Conservation (phyloP, 2,329 filamentous ascomycete genomes). For the Leptographium lundbergii region DNA sequence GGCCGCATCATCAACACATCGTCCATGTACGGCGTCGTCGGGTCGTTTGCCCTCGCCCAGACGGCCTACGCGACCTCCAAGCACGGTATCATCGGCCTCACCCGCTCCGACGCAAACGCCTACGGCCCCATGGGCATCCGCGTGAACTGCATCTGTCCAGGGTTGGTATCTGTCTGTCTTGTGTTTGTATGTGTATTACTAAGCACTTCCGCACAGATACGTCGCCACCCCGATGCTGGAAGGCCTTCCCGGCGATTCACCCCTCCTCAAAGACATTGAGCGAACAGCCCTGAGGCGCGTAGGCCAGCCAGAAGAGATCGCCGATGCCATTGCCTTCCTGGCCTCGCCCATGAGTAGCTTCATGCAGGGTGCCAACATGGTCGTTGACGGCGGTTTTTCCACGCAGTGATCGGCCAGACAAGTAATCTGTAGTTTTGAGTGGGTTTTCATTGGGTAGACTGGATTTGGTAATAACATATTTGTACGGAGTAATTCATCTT, state of each 20-base stretch:
- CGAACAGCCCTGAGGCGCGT: slow-evolving; percentile 35
- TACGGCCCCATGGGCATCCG: slow-evolving; percentile 39
- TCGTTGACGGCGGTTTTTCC: slow-evolving; percentile 32
- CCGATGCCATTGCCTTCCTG: slow-evolving; percentile 37
- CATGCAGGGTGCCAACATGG: slow-evolving; percentile 33
- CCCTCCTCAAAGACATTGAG: slow-evolving; percentile 25
- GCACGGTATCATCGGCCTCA: slow-evolving; percentile 38
- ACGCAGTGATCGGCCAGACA: not conserved
- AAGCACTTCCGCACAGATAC: slow-evolving; percentile 2
- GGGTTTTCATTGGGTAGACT: no score
- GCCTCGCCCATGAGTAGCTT: slow-evolving; percentile 39
- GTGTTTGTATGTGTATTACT: not conserved
- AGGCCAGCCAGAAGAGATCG: slow-evolving; percentile 37
- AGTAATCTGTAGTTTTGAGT: no score
- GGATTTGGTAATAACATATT: no score
- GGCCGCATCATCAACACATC: slow-evolving; percentile 42
- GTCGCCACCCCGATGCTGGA: slow-evolving; percentile 12
- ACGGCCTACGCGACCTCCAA: slow-evolving; percentile 39
- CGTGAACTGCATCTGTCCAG: slow-evolving; percentile 49
- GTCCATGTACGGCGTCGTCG: slow-evolving; percentile 37
- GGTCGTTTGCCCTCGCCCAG: slow-evolving; percentile 22
- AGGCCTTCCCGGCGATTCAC: slow-evolving; percentile 14
- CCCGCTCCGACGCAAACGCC: slow-evolving; percentile 37
- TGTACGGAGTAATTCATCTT: no score
- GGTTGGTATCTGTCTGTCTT: slow-evolving; percentile 15